Evolutionary conservation across 2,329 filamentous ascomycete genomes (phyloP).

Genomic region (Talaromyces funiculosus): DNA sequence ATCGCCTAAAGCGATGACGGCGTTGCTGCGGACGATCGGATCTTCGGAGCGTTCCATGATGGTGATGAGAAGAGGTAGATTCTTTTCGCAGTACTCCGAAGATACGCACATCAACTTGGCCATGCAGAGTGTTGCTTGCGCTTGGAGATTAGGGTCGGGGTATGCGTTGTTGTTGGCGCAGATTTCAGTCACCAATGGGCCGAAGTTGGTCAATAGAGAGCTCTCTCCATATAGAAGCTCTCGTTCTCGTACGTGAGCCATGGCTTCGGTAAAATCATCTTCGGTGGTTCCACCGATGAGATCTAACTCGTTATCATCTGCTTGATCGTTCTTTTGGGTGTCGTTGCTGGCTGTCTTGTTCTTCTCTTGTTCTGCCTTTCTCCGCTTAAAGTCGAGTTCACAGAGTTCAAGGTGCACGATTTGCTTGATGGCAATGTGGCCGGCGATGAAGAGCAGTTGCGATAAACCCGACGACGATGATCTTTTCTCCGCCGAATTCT

Average conservation of each 20-base stretch:
- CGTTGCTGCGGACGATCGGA: constrained; percentile 88
- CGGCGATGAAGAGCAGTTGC: constrained; percentile 89
- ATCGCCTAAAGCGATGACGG: constrained; percentile 92
- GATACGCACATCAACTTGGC: constrained; percentile 99
- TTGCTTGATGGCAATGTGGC: constrained; percentile 96
- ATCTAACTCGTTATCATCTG: constrained; percentile 83
- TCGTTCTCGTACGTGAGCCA: constrained; percentile 76
- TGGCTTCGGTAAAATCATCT: constrained; percentile 84
- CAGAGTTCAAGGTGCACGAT: constrained; percentile 98
- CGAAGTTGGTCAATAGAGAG: constrained; percentile 83
- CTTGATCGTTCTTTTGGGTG: constrained; percentile 47
- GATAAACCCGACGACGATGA: constrained; percentile 68
- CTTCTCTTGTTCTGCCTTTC: constrained; percentile 59
- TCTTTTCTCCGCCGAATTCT: constrained; percentile 52
- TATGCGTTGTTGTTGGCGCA: constrained; percentile 93
- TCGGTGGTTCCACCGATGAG: constrained; percentile 95
- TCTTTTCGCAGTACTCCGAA: constrained; percentile 89
- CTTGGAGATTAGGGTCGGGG: constrained; percentile 81
- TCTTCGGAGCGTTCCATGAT: constrained; percentile 94
- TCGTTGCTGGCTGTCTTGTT: constrained; percentile 41
- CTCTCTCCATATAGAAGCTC: constrained; percentile 77
- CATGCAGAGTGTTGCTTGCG: constrained; percentile 86
- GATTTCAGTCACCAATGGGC: constrained; percentile 84
- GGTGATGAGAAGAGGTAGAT: constrained; percentile 88
- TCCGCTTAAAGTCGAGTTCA: constrained; percentile 93